A percentile compares a stretch with the other conserved stretches of the same genome.
Conservation (phyloP, 2,329 filamentous ascomycete genomes). For the Metarhizium rileyi region DNA sequence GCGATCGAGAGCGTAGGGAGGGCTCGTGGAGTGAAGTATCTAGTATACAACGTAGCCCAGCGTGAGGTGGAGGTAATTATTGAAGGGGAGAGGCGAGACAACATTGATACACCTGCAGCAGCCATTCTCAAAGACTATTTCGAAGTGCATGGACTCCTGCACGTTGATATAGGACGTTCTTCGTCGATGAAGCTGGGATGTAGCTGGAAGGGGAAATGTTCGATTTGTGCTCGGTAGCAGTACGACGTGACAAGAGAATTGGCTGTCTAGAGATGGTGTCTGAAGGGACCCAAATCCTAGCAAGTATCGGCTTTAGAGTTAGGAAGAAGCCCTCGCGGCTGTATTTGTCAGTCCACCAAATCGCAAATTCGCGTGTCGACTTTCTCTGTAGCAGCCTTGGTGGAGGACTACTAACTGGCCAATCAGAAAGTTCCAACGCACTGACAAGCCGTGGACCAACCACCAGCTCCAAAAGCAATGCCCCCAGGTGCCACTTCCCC, state of each 20-base stretch:
- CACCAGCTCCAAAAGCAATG: conserved; percentile 15
- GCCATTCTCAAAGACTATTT: conserved; percentile 1
- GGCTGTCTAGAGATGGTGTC: no score
- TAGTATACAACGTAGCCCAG: conserved; percentile 33
- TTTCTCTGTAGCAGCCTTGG: conserved; percentile 14
- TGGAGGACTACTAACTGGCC: conserved; percentile 12
- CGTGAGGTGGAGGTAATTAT: conserved; percentile 30
- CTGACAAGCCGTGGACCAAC: conserved; percentile 20
- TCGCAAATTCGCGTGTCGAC: conserved; percentile 7
- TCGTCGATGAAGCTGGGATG: neutral
- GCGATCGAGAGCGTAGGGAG: conserved; percentile 47
- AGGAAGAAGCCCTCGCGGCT: neutral
- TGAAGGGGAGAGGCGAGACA: conserved; percentile 43
- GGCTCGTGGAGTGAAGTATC: conserved; percentile 36
- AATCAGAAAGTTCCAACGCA: conserved; percentile 20
- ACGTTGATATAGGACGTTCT: neutral
- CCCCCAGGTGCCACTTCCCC: conserved; percentile 27
- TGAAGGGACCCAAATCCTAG: neutral
- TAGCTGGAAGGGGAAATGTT: neutral
- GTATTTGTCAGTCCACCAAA: conserved; percentile 12
- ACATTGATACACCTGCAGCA: conserved; percentile 32
- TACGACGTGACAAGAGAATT: neutral
- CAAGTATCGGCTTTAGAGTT: neutral
- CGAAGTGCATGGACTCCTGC: neutral
- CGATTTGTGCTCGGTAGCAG: neutral